Evolutionary conservation across 179 eudicot genomes (phyloP).

Genomic region (Dionaea muscipula): DNA sequence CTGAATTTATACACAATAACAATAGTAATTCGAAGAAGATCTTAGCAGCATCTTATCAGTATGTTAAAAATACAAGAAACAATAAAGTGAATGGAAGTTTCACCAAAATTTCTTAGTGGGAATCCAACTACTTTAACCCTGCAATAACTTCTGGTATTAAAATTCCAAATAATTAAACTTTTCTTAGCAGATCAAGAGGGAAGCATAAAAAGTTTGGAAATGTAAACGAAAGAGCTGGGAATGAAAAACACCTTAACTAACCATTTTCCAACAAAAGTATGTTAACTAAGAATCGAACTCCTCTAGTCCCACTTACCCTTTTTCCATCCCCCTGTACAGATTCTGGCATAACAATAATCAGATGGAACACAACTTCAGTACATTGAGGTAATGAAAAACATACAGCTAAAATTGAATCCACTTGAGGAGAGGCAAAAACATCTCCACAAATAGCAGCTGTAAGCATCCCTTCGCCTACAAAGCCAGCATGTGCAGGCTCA

Average conservation of each 20-base stretch:
- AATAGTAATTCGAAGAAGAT: background rate
- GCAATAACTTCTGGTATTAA: no score
- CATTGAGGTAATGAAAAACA: conserved; percentile 11
- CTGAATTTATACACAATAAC: conserved; percentile 24
- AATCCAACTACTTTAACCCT: no score
- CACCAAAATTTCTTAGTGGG: no score
- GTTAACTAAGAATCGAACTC: no score
- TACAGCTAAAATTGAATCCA: conserved; percentile 83
- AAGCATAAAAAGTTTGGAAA: no score
- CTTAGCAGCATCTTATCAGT: background rate
- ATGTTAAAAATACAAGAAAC: background rate
- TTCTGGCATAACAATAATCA: background rate
- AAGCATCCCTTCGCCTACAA: conserved; percentile 96
- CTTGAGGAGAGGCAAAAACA: conserved; percentile 93
- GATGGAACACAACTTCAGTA: conserved; percentile 1
- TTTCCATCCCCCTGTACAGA: no score
- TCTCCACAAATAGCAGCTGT: conserved; percentile 97
- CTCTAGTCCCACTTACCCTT: no score
- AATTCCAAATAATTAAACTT: background rate
- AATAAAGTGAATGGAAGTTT: background rate
- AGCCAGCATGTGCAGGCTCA: conserved; percentile 99
- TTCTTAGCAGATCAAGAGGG: no score
- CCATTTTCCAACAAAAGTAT: no score
- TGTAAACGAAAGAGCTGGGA: no score
- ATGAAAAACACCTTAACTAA: no score